Percentiles rank a stretch among this genome's conserved stretches.
These are phyloP conservation scores for Terfezia boudieri DNA, from an alignment of 495 filamentous ascomycete genomes.

Conservation along the genomic window DNA sequence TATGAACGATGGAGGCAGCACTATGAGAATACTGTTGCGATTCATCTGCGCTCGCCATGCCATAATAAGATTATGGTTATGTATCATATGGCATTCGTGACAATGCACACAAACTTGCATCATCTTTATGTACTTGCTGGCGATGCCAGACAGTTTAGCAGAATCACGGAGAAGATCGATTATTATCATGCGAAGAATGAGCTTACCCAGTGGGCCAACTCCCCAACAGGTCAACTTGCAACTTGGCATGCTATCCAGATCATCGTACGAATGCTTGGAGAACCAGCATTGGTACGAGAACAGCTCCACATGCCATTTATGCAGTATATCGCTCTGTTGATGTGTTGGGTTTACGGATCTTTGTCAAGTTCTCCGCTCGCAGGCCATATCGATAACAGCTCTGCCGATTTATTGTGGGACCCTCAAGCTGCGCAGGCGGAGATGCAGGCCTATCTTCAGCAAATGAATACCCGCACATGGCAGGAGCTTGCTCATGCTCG, in stretches of 20 bases:
- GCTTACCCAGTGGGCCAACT: conserved; percentile 13
- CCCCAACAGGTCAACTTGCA: conserved; percentile 11
- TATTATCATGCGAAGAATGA: conserved; percentile 16
- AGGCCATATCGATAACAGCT: conserved; percentile 4
- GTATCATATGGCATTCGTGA: conserved; percentile 18
- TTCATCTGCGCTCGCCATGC: conserved; percentile 12
- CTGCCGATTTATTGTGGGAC: conserved; percentile 14
- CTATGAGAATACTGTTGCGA: conserved; percentile 16
- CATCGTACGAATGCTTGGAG: conserved; percentile 8
- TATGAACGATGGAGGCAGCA: conserved; percentile 17
- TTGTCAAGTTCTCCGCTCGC: conserved; percentile 8
- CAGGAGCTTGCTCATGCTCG: conserved; percentile 12
- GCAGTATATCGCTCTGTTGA: conserved; percentile 14
- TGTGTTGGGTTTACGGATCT: conserved; percentile 19
- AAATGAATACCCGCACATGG: conserved; percentile 17
- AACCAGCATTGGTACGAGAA: conserved; percentile 11
- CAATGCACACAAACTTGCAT: conserved; percentile 17
- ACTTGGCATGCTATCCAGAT: conserved; percentile 19
- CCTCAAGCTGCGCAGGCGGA: conserved; percentile 7
- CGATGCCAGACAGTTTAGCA: conserved; percentile 9
- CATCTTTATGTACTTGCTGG: conserved; percentile 13
- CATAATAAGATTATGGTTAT: conserved; percentile 17
- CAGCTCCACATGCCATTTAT: conserved; percentile 15
- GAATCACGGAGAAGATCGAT: conserved; percentile 5
- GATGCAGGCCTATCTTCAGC: conserved; percentile 13